Evolutionary conservation across 1,284 basidiomycete species (phyloP), one percentile per base, ranked within the genome.

Genomic region (Trametes pubescens): DNA sequence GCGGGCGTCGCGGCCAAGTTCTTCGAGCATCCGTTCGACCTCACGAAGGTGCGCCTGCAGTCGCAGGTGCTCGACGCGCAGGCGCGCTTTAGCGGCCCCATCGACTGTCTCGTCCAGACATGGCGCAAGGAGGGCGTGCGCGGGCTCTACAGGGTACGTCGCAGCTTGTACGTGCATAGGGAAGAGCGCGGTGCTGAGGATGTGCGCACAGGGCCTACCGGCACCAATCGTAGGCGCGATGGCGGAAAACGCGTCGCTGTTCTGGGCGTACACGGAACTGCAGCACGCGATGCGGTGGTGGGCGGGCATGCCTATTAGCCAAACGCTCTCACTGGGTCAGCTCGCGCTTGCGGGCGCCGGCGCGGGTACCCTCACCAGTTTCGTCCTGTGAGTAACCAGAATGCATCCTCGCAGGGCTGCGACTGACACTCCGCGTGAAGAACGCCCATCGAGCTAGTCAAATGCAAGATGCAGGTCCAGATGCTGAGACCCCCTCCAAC

Each of bases 401-500:
- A 38, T 40, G 56, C 57, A 43, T 24, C 7, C 6, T 13, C 1
- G 3, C 1, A 13, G n/a, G 11, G 13, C 9, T 18, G 43, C 29
- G 56, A 26, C 57, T 22, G 43, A n/a, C 16, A 2, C 6, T 14
- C 4, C 26, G 4, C 16, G n/a, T 70, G 24, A 29, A 93, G 91
- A 56, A 96, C 94, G 1, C 95, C 94, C 1, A 91, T 96, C 67
- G 95, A 97, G 77, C 88, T 95, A 61, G 87, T 97, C 71, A 97
- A 97, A 80, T 96, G 94, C 78, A 92, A 94, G 74, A 96, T 96
- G 94, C 97, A 97, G 80, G 94, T 96, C 4, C 94, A 96, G 77
- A 93, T 95, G 86, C 84, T 94, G 44, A 80, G 83, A 48, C 69
- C 81, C 4, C 37, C 59, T 32, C 69, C 77, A 46, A 29, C 73